These are phyloP conservation scores for Mikania micrantha DNA, from an alignment of 129 eudicot species.

Conservation along the genomic window DNA sequence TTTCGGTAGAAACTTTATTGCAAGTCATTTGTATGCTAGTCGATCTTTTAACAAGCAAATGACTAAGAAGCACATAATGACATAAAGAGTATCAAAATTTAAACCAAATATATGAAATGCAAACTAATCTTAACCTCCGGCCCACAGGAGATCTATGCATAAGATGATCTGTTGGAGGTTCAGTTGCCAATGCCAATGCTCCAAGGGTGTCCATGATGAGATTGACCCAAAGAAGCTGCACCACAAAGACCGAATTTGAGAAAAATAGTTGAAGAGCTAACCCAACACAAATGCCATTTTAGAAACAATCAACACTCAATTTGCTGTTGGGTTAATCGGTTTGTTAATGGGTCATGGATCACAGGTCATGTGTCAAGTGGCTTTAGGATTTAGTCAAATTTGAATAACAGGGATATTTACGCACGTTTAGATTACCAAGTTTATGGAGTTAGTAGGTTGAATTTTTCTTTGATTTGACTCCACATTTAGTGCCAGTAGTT, in stretches of 20 bases:
- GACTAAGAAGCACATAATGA: not conserved
- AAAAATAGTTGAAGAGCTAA: not conserved
- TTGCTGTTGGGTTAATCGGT: too few species aligned
- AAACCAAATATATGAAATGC: not conserved
- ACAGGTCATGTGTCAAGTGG: too few species aligned
- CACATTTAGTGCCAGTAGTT: too few species aligned
- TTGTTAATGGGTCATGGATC: too few species aligned
- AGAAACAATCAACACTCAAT: not conserved
- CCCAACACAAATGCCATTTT: not conserved
- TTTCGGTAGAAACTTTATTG: not conserved
- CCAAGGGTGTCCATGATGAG: slow-evolving; percentile 98
- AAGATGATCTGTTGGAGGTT: slow-evolving; percentile 93
- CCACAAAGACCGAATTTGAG: not conserved
- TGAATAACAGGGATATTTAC: too few species aligned
- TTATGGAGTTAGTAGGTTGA: too few species aligned
- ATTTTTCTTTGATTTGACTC: too few species aligned
- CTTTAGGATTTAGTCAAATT: too few species aligned
- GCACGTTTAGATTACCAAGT: too few species aligned
- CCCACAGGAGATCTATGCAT: slow-evolving; percentile 96
- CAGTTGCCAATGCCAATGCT: slow-evolving; percentile 95
- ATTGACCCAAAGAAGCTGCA: slow-evolving; percentile 97
- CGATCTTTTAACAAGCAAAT: not conserved
- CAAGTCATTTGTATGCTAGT: not conserved
- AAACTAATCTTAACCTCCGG: slow-evolving; percentile 51
- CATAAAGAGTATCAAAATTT: not conserved